Percentiles rank a stretch among this genome's conserved stretches.
These are phyloP conservation scores for Pelargonium cotyledonis DNA, from an alignment of 441 rosid species.

Conservation along the genomic window DNA sequence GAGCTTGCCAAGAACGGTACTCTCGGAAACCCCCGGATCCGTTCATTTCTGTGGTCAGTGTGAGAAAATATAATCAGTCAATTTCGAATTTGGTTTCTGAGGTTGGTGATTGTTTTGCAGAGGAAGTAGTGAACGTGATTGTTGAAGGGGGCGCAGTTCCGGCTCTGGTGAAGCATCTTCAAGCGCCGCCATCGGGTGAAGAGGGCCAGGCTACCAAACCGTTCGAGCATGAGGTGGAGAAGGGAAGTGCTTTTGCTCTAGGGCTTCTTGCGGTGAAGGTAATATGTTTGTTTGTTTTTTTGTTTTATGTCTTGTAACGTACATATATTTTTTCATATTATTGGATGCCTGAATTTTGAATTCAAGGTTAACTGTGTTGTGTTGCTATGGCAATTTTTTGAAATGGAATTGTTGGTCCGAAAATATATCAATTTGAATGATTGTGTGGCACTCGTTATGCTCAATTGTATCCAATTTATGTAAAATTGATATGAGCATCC, in stretches of 20 bases:
- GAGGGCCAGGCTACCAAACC: constrained; percentile 48
- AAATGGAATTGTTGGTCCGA: background rate
- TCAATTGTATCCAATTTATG: too few species aligned
- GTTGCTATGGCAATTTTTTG: background rate
- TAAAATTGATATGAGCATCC: background rate
- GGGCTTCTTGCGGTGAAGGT: constrained; percentile 98
- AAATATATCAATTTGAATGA: too few species aligned
- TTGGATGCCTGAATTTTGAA: background rate
- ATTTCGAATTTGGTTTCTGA: background rate
- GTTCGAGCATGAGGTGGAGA: constrained; percentile 96
- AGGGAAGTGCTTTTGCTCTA: constrained; percentile 94
- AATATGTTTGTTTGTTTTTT: too few species aligned
- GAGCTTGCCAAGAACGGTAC: constrained; percentile 94
- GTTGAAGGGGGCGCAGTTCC: constrained; percentile 96
- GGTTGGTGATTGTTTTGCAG: constrained; percentile 29
- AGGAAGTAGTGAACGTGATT: constrained; percentile 87
- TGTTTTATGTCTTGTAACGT: background rate
- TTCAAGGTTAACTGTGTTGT: background rate
- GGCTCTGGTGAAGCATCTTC: constrained; percentile 85
- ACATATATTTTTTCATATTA: too few species aligned
- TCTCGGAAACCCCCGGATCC: background rate
- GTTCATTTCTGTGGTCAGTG: background rate
- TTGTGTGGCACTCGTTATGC: too few species aligned
- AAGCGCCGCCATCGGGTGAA: constrained; percentile 60
- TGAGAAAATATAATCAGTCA: background rate